Evolutionary conservation across 2,329 filamentous ascomycete genomes (phyloP).

Genomic region (Knufia petricola): DNA sequence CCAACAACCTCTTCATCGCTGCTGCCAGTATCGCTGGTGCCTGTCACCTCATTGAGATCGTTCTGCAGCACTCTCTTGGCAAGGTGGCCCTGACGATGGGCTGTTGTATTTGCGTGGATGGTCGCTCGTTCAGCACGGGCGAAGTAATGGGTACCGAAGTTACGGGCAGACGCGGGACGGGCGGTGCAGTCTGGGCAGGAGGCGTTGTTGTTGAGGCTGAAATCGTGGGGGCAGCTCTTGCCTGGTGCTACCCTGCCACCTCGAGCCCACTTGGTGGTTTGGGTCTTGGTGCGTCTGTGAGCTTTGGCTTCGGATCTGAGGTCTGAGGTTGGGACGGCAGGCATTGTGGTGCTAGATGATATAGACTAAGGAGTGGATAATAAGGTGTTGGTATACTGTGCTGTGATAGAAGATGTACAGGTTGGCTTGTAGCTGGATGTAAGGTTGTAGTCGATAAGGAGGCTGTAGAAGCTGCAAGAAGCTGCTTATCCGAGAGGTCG

Average conservation of each 20-base stretch:
- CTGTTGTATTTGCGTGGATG: constrained; percentile 16
- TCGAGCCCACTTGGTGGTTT: constrained; percentile 33
- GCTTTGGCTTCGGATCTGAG: constrained; percentile 46
- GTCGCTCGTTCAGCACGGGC: constrained; percentile 3
- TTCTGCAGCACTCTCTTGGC: constrained; percentile 24
- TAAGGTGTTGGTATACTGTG: not conserved
- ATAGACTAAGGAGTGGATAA: constrained; percentile 3
- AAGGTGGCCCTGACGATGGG: constrained; percentile 12
- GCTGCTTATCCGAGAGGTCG: not conserved
- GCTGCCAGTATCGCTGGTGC: constrained; percentile 25
- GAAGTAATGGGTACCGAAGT: constrained; percentile 7
- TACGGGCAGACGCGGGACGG: constrained; percentile 9
- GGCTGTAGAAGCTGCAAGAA: constrained; percentile 6
- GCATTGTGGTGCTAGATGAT: constrained; percentile 22
- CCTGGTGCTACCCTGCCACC: constrained; percentile 24
- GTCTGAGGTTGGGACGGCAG: constrained; percentile 39
- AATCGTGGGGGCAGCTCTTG: constrained; percentile 10
- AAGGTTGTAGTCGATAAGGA: not conserved
- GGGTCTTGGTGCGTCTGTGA: constrained; percentile 32
- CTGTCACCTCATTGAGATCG: constrained; percentile 29
- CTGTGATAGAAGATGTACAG: constrained; percentile 4
- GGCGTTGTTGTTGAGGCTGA: constrained; percentile 4
- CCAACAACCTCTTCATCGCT: constrained; percentile 29
- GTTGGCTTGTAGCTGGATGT: not conserved
- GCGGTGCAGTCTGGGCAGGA: constrained; percentile 20